A percentile compares a stretch with the other conserved stretches of the same genome.
Evolutionary conservation across 768 basidiomycete species (phyloP).

Genomic region (Tricholomella constricta): DNA sequence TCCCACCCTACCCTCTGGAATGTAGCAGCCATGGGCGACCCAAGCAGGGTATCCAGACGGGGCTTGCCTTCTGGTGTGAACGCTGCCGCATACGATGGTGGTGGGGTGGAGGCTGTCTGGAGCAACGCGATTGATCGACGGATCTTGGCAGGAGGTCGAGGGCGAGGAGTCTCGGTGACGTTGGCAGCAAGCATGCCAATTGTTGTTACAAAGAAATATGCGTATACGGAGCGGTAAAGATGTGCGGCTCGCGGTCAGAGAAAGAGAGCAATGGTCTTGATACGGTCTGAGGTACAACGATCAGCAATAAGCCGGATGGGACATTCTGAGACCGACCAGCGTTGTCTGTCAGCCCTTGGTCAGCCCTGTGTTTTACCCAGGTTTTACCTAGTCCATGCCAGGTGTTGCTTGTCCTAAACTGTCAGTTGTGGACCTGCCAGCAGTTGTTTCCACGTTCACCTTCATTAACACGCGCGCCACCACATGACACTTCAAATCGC

Average conservation of each 20-base stretch:
- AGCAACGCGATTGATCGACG: slow-evolving; percentile 47
- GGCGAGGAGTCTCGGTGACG: slow-evolving; percentile 56
- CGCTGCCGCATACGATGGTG: slow-evolving; percentile 49
- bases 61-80: slow-evolving; percentile 29
- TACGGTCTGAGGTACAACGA: background rate
- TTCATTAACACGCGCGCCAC: background rate
- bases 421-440: too few species aligned
- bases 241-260: background rate
- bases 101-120: slow-evolving; percentile 36
- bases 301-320: too few species aligned
- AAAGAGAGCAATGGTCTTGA: background rate
- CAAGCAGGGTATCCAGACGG: slow-evolving; percentile 31
- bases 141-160: slow-evolving; percentile 69
- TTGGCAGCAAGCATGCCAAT: slow-evolving; percentile 35
- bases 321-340: slow-evolving; percentile 5
- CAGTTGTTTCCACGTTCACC: too few species aligned
- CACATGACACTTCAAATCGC: background rate
- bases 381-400: slow-evolving; percentile 7
- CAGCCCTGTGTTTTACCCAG: too few species aligned
- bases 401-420: too few species aligned
- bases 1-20: slow-evolving; percentile 32
- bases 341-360: slow-evolving; percentile 9
- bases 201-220: background rate
- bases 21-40: slow-evolving; percentile 39
- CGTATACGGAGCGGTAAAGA: slow-evolving; percentile 5